Conservation (phyloP, 2,329 filamentous ascomycete genomes). For the Clonostachys solani region DNA sequence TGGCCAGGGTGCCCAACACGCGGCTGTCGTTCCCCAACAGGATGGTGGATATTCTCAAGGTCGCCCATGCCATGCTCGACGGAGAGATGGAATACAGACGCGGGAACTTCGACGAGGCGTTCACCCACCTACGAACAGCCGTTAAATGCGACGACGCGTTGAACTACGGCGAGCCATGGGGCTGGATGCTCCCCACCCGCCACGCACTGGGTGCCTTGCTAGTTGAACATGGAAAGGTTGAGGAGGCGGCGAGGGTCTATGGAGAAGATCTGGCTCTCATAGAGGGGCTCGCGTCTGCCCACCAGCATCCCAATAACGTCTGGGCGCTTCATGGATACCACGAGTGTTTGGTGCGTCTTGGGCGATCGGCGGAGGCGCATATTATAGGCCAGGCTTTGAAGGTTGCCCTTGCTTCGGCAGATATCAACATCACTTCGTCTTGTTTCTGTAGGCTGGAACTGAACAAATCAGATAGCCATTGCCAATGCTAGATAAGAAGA, state of each 20-base stretch:
- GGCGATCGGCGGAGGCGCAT: slow-evolving; percentile 28
- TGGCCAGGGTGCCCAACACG: slow-evolving; percentile 42
- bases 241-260: slow-evolving; percentile 49
- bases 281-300: slow-evolving; percentile 50
- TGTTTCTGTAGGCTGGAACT: slow-evolving; percentile 20
- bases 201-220: slow-evolving; percentile 64
- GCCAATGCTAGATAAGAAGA: too few species aligned
- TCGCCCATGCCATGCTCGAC: slow-evolving; percentile 61
- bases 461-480: too few species aligned
- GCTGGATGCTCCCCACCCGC: slow-evolving; percentile 67
- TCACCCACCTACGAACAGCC: slow-evolving; percentile 46
- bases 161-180: slow-evolving; percentile 67
- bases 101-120: slow-evolving; percentile 49
- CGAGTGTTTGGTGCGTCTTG: slow-evolving; percentile 55
- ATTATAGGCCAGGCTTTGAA: slow-evolving; percentile 34
- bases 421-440: slow-evolving; percentile 46
- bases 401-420: slow-evolving; percentile 46
- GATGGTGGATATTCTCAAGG: slow-evolving; percentile 45
- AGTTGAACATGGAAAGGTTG: slow-evolving; percentile 53
- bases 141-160: slow-evolving; percentile 54
- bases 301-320: slow-evolving; percentile 64
- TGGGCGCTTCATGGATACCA: slow-evolving; percentile 69
- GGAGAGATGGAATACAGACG: slow-evolving; percentile 66
- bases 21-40: slow-evolving; percentile 34
- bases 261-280: slow-evolving; percentile 52